phyloP scores from a whole-genome alignment of 1,284 basidiomycete genomes.

The Coniferiporia weirii region DNA sequence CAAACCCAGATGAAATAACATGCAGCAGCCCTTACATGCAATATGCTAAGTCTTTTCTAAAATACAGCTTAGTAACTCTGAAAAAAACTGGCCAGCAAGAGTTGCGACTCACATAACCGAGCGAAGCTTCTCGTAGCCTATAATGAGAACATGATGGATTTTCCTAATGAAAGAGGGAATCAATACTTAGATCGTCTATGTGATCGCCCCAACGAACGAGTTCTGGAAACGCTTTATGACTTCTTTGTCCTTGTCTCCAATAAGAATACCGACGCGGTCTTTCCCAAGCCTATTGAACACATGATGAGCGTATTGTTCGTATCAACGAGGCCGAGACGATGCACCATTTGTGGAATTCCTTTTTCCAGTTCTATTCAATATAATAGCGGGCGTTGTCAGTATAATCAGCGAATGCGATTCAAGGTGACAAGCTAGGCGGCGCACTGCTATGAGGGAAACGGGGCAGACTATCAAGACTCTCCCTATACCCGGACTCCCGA shows the following conservation, averaged over 20 bases:
- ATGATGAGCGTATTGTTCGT: too few species aligned
- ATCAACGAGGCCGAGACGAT: too few species aligned
- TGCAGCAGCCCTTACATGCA: constrained; percentile 47
- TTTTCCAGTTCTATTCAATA: constrained; percentile 80
- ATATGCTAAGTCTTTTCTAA: constrained; percentile 53
- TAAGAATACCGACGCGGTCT: constrained; percentile 75
- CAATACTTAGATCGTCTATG: not conserved
- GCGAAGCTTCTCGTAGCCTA: constrained; percentile 91
- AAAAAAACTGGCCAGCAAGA: not conserved
- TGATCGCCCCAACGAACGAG: constrained; percentile 39
- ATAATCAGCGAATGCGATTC: constrained; percentile 5
- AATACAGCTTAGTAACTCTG: not conserved
- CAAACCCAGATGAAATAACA: not conserved
- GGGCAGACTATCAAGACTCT: constrained; percentile 94
- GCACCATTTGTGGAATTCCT: constrained; percentile 92
- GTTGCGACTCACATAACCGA: constrained; percentile 59
- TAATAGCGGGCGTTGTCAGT: not conserved
- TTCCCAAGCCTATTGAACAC: constrained; percentile 57
- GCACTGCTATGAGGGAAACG: constrained; percentile 81
- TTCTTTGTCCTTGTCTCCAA: constrained; percentile 74
- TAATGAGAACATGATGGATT: constrained; percentile 82
- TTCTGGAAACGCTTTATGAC: constrained; percentile 72
- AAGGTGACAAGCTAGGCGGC: constrained; percentile 21
- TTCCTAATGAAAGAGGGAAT: constrained; percentile 38
- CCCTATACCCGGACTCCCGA: constrained; percentile 54